Evolutionary conservation across 495 filamentous ascomycete genomes (phyloP), one percentile per base, ranked within the genome.

Genomic region (Jackrogersella minutella): DNA sequence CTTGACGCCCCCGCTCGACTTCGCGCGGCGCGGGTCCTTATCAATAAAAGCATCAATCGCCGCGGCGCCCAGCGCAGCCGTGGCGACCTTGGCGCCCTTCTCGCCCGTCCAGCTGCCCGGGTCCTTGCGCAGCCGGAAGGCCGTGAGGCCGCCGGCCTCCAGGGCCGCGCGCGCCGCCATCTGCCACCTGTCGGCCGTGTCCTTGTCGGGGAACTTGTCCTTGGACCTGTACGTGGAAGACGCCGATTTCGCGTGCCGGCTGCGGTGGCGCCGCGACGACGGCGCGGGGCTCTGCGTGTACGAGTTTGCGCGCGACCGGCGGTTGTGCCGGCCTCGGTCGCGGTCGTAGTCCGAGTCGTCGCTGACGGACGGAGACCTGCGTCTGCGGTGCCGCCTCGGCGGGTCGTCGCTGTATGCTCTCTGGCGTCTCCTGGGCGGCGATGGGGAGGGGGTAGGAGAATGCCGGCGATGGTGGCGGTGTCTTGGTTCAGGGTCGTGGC

Each of bases 1-100:
- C 21, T 66, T 74, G 9, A 74, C 44, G 8, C 72, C 72, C n/a
- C 72, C 72, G 21, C 50, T 58, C 7, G 69, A 33, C 47, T 55
- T 70, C 22, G 58, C 31, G 11, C 39, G 66, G 1, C 72, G 56
- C 1, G 72, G 72, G 44, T 74, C 72, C 30, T 73, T 64, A 19
- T 74, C 72, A 41, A 73, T 68, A 22, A 77, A 74, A 0, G 72
- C 76, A 13, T 78, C 76, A 36, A 75, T 73, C 5, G 73, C 78
- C 5, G 73, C 79, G 6, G 79, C 79, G 0, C 78, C 77, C 10
- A 81, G 24, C 3, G 79, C 79, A 4, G 79, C 79, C 10, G 76
- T 80, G 11, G 77, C 77, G 6, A 81, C 54, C 26, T 73, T 73
- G 6, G 74, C 73, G 10, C 75, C 77, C 63, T 81, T 81, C 19